Evolutionary conservation across 202 grass and related monocot species (phyloP).

Genomic region (Saccharum hybrid): DNA sequence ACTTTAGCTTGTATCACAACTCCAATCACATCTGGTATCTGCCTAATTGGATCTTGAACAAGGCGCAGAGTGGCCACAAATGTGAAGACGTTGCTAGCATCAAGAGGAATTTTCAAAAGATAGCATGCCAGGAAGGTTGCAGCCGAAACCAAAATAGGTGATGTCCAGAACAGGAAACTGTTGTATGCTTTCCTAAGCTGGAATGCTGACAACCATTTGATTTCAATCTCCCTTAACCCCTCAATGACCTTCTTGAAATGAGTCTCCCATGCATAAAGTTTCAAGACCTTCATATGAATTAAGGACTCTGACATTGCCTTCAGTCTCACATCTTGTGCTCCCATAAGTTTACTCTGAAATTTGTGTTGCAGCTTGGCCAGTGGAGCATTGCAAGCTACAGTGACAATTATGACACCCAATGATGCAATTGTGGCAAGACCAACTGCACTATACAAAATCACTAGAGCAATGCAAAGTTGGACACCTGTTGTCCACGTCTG

Average conservation of each 20-base stretch:
- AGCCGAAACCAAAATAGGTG: slow-evolving; percentile 85
- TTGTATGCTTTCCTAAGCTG: slow-evolving; percentile 89
- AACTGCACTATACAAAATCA: slow-evolving; percentile 78
- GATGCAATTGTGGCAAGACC: slow-evolving; percentile 66
- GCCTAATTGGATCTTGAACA: slow-evolving; percentile 79
- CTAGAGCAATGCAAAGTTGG: slow-evolving; percentile 77
- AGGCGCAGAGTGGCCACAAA: slow-evolving; percentile 84
- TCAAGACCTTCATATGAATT: slow-evolving; percentile 85
- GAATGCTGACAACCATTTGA: slow-evolving; percentile 80
- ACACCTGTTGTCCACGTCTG: slow-evolving; percentile 85
- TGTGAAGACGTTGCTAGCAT: slow-evolving; percentile 89
- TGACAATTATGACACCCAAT: slow-evolving; percentile 73
- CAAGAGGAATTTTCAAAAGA: slow-evolving; percentile 67
- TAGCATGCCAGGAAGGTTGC: slow-evolving; percentile 84
- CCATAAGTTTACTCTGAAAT: slow-evolving; percentile 87
- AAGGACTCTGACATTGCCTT: slow-evolving; percentile 88
- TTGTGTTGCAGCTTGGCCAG: slow-evolving; percentile 83
- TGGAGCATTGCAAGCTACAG: slow-evolving; percentile 76
- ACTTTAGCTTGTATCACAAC: slow-evolving; percentile 89
- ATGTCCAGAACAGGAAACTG: slow-evolving; percentile 82
- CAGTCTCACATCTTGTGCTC: slow-evolving; percentile 79
- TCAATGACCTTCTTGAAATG: slow-evolving; percentile 90
- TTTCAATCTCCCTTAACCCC: slow-evolving; percentile 73
- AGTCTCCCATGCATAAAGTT: slow-evolving; percentile 91
- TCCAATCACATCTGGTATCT: slow-evolving; percentile 87